These are phyloP conservation scores for Syzygium aqueum DNA, from an alignment of 345 rosid genomes.

Conservation along the genomic window DNA sequence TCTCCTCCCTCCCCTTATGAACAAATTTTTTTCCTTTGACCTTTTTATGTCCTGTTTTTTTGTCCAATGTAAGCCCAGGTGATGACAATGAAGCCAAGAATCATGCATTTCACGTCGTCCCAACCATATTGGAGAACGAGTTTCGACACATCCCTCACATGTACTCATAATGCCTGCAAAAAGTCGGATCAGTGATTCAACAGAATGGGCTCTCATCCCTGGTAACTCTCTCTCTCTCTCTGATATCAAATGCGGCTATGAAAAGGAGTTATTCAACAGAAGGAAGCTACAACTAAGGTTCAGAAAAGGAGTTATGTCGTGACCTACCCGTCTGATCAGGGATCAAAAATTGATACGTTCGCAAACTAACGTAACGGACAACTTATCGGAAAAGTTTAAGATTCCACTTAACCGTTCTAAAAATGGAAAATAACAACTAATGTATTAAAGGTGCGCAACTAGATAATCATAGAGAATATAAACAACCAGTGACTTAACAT, in stretches of 20 bases:
- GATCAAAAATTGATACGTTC: too few species aligned
- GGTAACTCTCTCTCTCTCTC: background rate
- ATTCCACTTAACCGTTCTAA: too few species aligned
- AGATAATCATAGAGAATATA: too few species aligned
- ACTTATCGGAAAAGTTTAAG: too few species aligned
- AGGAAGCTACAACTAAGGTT: background rate
- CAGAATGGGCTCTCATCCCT: background rate
- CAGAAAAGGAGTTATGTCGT: too few species aligned
- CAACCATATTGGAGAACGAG: background rate
- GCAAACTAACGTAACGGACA: too few species aligned
- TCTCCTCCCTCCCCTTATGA: background rate
- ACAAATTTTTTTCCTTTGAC: background rate
- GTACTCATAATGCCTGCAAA: background rate
- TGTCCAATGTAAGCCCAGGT: background rate
- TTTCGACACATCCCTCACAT: background rate
- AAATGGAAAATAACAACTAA: too few species aligned
- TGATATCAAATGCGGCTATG: background rate
- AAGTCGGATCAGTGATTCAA: background rate
- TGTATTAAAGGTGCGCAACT: too few species aligned
- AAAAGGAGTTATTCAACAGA: too few species aligned
- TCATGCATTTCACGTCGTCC: background rate
- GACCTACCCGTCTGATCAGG: too few species aligned
- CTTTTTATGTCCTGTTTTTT: background rate
- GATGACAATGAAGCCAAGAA: background rate
- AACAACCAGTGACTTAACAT: too few species aligned